Conservation (phyloP, 139 green algal species). For the Picochlorum sp. region DNA sequence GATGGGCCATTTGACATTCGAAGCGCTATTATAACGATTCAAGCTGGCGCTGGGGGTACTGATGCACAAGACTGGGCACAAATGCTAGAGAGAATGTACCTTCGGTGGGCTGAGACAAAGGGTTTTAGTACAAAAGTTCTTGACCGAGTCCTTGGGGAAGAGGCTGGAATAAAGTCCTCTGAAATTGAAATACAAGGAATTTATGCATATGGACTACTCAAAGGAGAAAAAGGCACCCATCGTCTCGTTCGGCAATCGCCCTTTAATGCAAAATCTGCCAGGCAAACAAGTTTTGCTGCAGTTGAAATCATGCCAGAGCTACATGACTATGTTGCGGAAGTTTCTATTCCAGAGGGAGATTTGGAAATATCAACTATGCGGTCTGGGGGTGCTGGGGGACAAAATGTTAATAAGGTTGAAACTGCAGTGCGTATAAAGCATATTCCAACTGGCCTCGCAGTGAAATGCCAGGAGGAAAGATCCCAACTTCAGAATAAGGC, state of each 20-base stretch:
- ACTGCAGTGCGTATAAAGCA: constrained; percentile 84
- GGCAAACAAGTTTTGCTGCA: constrained; percentile 93
- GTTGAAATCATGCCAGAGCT: constrained; percentile 75
- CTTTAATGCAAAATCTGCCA: constrained; percentile 79
- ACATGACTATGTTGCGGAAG: constrained; percentile 10
- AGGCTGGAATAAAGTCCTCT: constrained; percentile 81
- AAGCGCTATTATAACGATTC: constrained; percentile 28
- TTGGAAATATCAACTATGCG: constrained; percentile 80
- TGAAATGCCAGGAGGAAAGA: constrained; percentile 73
- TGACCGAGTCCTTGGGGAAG: constrained; percentile 45
- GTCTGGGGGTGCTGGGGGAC: constrained; percentile 63
- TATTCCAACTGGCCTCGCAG: constrained; percentile 73
- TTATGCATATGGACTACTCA: constrained; percentile 61
- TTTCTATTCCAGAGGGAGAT: constrained; percentile 67
- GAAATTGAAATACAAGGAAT: constrained; percentile 72
- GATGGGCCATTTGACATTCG: constrained; percentile 44
- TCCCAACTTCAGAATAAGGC: constrained; percentile 45
- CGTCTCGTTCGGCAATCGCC: constrained; percentile 55
- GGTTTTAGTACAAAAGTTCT: constrained; percentile 28
- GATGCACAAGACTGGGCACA: constrained; percentile 89
- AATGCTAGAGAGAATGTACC: constrained; percentile 92
- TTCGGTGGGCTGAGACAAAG: constrained; percentile 56
- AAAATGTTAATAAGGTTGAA: constrained; percentile 99
- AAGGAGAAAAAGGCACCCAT: constrained; percentile 69
- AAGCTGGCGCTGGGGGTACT: constrained; percentile 65